Evolutionary conservation across 768 basidiomycete genomes (phyloP), one percentile per base, ranked within the genome.

Genomic region (Cytidiella melzeri): DNA sequence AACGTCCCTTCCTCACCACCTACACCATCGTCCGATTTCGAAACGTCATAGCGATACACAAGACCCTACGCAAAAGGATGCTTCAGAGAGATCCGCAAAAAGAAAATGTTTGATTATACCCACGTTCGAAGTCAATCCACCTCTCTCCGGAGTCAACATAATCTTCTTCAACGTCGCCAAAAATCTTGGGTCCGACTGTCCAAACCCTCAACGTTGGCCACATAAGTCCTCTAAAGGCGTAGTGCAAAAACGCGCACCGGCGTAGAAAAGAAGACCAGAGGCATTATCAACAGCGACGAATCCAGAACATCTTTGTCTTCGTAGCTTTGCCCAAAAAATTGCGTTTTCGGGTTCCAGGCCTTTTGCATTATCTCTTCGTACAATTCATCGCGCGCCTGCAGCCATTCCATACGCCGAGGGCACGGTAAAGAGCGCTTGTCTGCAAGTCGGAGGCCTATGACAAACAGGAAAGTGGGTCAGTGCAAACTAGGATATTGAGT

Each of bases 1-100:
- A 97, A 96, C 0, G 89, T 93, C 1, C 94, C 94, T 67, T 96
- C 94, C 55, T 95, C 91, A 1, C 94, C 93, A 1, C 95, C 94
- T 11, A 97, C 92, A 5, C 95, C 95, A 58, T 97, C 95, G 50
- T 88, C 84, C 0, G 89, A 83, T 63, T 87, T 87, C 21, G 65
- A 69, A 11, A 87, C 84, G 61, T 98, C 92, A 65, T 97, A 97
- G 6, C 94, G 83, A 61, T 87, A 95, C 5, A 92, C 87, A 9
- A 92, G 76, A 57, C 83, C 84, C 87, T 91, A 55, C n/a, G 19
- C 42, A 5, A 45, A 4, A 52, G 55, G 36, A 54, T 20, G 43
- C 50, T 40, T 1, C 2, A 12, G 42, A 41, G 25, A 37, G 47
- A 1, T 3, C 19, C 23, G 1, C 10, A 49, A 9, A 21, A 30